Percentiles rank a stretch among this genome's conserved stretches.
phyloP scores from a whole-genome alignment of 495 filamentous ascomycete species.

The Aspergillus asperescens region DNA sequence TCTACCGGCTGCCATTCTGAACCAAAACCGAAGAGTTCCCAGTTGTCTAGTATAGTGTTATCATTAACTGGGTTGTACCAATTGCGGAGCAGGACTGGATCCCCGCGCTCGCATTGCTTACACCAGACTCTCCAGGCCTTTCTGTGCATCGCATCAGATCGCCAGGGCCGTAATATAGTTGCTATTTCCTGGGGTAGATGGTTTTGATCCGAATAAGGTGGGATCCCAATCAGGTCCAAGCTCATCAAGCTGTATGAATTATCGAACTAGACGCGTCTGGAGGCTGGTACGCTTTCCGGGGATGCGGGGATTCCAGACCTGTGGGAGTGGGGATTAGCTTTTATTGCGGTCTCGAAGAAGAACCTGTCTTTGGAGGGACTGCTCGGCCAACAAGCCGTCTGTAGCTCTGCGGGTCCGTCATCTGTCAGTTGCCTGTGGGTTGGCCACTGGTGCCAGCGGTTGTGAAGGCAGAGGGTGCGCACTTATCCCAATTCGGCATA shows the following conservation, averaged over 20 bases:
- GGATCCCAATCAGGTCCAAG: neutral
- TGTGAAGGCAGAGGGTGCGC: no score
- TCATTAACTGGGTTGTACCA: neutral
- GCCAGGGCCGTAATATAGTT: constrained; percentile 1
- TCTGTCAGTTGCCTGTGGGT: no score
- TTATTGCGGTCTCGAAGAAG: no score
- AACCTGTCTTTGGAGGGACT: no score
- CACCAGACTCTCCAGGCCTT: neutral
- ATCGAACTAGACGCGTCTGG: neutral
- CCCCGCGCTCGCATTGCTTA: neutral
- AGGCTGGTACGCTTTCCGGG: neutral
- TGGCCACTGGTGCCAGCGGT: no score
- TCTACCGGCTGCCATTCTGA: neutral
- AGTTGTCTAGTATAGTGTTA: neutral
- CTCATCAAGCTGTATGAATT: neutral
- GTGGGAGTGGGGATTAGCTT: neutral
- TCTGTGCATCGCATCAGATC: neutral
- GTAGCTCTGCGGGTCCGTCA: no score
- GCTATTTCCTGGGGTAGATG: neutral
- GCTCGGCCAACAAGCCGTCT: no score
- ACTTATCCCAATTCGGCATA: no score
- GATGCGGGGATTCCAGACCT: neutral
- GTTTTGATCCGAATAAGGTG: neutral
- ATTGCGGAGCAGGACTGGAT: neutral
- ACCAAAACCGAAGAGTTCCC: neutral